Base-by-base conservation (phyloP, 345 rosid species). In the Melaleuca alternifolia region DNA sequence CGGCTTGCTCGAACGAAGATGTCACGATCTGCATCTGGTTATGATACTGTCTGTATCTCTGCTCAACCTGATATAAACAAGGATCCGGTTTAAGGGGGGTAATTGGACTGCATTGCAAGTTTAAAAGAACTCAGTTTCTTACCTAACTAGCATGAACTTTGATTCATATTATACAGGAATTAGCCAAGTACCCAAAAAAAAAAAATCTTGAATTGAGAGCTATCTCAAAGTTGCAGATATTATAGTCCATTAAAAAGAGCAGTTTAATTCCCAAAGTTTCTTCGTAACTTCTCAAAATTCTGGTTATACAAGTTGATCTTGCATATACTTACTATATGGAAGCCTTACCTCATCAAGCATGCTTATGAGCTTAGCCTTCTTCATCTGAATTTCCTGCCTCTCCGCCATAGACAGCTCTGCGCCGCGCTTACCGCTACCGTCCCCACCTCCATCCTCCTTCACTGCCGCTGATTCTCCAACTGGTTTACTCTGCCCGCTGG, bases 331-430 rank as follows among this genome's bases (percentile, higher is more conserved):
- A 59, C 56, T 53, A 51, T 46, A 65, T 65, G 24, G 16, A 71
- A 20, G 79, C 79, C 86, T 50, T 92, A 97, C 99, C 98, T 97
- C 98, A 65, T 96, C 98, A 76, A 97, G 95, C 98, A 97, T 97
- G 91, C 76, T 93, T 56, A 93, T 93, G 46, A 97, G 95, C 90
- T 96, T 97, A 12, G 98, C 98, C 91, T 96, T 97, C 92, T 93
- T 97, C 98, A 94, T 96, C 97, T 97, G 99, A 93, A 96, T 94
- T 85, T 96, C 99, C 89, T 97, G 99, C 84, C 98, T 95, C 92
- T 97, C 99, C 3, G 95, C 96, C 37, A 95, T 94, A 59, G 93
- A 88, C 33, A 96, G 91, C 87, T 97, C 98, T 30, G 92, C 91
- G 11, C 85, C 84, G 52, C 93, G 89, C 88, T 93, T 97, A 50